Evolutionary conservation across 352 stramenopile species (phyloP).

Genomic region (Phytophthora tentaculata): DNA sequence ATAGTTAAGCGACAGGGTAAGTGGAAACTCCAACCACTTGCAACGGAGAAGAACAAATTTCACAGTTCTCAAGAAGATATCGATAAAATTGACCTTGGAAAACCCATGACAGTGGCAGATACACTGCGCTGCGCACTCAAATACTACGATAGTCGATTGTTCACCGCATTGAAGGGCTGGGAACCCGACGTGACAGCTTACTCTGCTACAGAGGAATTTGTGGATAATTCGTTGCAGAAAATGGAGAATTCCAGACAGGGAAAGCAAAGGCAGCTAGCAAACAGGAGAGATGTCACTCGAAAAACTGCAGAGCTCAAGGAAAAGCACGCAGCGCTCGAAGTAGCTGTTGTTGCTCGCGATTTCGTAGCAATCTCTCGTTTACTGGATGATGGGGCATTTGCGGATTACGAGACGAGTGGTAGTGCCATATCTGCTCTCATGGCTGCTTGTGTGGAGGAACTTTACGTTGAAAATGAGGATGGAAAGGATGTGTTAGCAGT

Average conservation of each 20-base stretch:
- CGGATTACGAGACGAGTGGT: conserved; percentile 64
- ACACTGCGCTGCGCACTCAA: conserved; percentile 56
- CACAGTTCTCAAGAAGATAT: neutral
- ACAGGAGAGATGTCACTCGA: conserved; percentile 51
- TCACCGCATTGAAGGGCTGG: conserved; percentile 40
- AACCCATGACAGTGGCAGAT: conserved; percentile 51
- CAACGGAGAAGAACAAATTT: conserved; percentile 4
- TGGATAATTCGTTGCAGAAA: conserved; percentile 35
- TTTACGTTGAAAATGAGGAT: conserved; percentile 64
- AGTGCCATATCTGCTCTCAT: conserved; percentile 54
- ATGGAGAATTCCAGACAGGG: conserved; percentile 20
- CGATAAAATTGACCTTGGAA: conserved; percentile 12
- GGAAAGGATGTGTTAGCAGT: conserved; percentile 55
- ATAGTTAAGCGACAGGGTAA: conserved; percentile 35
- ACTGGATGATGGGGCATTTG: conserved; percentile 66
- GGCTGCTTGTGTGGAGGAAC: conserved; percentile 63
- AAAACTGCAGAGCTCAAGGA: conserved; percentile 50
- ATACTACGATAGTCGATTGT: conserved; percentile 53
- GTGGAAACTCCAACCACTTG: conserved; percentile 62
- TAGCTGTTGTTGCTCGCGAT: conserved; percentile 48
- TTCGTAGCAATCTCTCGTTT: conserved; percentile 45
- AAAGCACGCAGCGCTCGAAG: conserved; percentile 56
- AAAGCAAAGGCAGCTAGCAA: conserved; percentile 42
- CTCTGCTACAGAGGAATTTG: conserved; percentile 40
- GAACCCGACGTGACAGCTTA: conserved; percentile 40